phyloP scores from a whole-genome alignment of 495 filamentous ascomycete genomes.

The Cercophora sp. region DNA sequence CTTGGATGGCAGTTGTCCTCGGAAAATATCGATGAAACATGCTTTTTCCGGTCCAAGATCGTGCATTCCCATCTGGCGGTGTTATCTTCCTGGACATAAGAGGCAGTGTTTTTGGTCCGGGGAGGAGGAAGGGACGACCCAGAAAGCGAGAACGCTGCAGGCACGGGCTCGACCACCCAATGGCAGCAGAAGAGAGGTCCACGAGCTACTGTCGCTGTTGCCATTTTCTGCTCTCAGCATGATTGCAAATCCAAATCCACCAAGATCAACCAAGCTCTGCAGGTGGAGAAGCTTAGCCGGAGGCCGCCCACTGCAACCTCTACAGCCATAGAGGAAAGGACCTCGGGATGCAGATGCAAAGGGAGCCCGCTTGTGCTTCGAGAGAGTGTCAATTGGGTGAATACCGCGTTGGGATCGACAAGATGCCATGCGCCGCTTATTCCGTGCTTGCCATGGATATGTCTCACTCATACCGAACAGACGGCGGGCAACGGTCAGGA shows the following conservation, averaged over 20 bases:
- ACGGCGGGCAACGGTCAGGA: neutral
- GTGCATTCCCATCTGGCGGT: too few species aligned
- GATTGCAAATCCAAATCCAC: neutral
- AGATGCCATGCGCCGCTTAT: neutral
- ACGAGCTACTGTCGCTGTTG: neutral
- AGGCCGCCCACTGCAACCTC: constrained; percentile 10
- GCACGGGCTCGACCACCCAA: neutral
- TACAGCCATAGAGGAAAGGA: neutral
- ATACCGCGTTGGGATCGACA: neutral
- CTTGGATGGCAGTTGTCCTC: too few species aligned
- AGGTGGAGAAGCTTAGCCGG: constrained; percentile 9
- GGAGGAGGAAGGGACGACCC: too few species aligned
- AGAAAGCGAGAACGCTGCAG: too few species aligned
- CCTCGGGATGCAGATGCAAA: constrained; percentile 9
- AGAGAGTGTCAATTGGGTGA: neutral
- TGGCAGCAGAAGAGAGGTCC: neutral
- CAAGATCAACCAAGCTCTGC: neutral
- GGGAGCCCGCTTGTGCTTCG: neutral
- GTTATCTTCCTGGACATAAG: too few species aligned
- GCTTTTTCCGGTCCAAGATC: too few species aligned
- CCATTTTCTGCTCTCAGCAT: neutral
- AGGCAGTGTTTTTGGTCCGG: too few species aligned
- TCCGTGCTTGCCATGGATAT: too few species aligned
- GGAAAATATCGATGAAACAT: too few species aligned
- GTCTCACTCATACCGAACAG: too few species aligned